Conservation (phyloP, 2,329 filamentous ascomycete species). For the Phoma sp. region DNA sequence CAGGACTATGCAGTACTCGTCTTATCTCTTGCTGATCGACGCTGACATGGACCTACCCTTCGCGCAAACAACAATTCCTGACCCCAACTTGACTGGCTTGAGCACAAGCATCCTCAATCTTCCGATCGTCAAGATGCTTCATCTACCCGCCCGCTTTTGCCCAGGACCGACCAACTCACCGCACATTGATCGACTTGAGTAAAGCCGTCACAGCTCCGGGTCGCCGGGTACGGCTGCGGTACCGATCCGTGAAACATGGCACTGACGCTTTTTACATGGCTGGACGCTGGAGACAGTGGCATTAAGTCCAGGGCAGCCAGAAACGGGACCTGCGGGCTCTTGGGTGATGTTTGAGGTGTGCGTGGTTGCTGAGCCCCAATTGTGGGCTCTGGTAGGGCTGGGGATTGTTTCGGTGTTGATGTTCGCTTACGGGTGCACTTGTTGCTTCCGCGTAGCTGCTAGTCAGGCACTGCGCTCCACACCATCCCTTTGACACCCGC, state of each 20-base stretch:
- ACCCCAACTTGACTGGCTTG: constrained; percentile 15
- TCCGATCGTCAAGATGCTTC: background rate
- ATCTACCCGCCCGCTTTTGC: constrained; percentile 2
- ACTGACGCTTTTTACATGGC: background rate
- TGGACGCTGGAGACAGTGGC: background rate
- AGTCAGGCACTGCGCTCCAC: constrained; percentile 17
- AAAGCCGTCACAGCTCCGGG: constrained; percentile 10
- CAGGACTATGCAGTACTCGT: background rate
- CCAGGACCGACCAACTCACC: constrained; percentile 9
- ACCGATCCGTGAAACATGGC: constrained; percentile 11
- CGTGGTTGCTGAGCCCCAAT: constrained; percentile 3
- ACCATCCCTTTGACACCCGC: constrained; percentile 13
- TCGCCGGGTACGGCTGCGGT: constrained; percentile 4
- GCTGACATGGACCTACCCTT: constrained; percentile 2
- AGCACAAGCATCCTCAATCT: constrained; percentile 2
- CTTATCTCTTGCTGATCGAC: constrained; percentile 2
- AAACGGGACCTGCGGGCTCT: constrained; percentile 1
- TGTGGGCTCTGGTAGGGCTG: background rate
- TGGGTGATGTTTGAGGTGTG: background rate
- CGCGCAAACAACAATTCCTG: constrained; percentile 8
- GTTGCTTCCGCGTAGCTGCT: constrained; percentile 2
- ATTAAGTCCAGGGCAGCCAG: background rate
- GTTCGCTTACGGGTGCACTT: constrained; percentile 18
- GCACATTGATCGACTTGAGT: constrained; percentile 9
- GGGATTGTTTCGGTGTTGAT: background rate